Evolutionary conservation across 2,329 filamentous ascomycete species (phyloP).

Genomic region (Falciphora oryzae): DNA sequence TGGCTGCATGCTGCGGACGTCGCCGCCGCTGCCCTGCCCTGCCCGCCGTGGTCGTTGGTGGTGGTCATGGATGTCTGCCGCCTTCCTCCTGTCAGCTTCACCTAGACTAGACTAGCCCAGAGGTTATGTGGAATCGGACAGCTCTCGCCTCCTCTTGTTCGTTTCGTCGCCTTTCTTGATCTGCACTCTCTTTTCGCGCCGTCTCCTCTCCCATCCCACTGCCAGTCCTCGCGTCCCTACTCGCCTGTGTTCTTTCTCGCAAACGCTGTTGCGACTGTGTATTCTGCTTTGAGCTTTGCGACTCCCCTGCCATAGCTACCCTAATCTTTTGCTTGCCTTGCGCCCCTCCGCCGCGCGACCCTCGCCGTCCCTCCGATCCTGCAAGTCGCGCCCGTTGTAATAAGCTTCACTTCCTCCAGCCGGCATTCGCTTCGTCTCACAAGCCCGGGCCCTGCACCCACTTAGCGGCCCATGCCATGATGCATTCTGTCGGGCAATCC

Average conservation of each 20-base stretch:
- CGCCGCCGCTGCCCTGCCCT: neutral
- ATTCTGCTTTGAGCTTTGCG: neutral
- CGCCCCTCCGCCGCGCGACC: too few species aligned
- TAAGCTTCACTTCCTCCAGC: neutral
- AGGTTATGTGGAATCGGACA: neutral
- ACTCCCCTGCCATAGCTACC: neutral
- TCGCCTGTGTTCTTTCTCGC: neutral
- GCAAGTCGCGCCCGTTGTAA: neutral
- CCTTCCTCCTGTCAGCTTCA: neutral
- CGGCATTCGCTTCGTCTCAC: neutral
- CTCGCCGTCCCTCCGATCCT: neutral
- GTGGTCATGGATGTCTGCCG: neutral
- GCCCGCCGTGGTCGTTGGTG: neutral
- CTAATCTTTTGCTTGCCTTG: neutral
- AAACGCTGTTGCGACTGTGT: neutral
- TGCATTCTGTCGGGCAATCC: neutral
- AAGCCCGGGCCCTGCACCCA: neutral
- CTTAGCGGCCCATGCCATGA: neutral
- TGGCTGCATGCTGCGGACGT: neutral
- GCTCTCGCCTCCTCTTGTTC: neutral
- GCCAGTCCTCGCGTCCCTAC: too few species aligned
- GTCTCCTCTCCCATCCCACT: too few species aligned
- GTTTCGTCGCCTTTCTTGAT: neutral
- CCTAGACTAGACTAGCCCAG: neutral
- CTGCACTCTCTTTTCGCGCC: neutral